These are phyloP conservation scores for Chrysopogon serrulatus DNA, from an alignment of 176 grass and related monocot species.

Conservation along the genomic window DNA sequence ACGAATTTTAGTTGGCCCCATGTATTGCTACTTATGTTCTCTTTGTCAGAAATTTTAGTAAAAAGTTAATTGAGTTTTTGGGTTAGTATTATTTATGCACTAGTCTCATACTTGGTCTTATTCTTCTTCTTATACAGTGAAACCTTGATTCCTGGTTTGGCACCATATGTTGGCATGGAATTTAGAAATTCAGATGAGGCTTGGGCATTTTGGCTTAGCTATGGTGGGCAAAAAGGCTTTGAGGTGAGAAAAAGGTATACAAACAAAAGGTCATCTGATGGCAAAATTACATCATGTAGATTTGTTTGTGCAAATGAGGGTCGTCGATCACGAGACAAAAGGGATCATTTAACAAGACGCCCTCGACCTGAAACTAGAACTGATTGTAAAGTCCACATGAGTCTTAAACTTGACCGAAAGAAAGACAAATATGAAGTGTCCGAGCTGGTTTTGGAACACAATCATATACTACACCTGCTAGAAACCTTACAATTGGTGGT, in stretches of 20 bases:
- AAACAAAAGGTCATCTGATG: neutral
- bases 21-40: neutral
- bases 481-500: neutral
- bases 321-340: neutral
- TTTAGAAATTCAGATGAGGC: conserved; percentile 15
- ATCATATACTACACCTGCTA: neutral
- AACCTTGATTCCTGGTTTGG: neutral
- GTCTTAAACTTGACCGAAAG: neutral
- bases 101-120: neutral
- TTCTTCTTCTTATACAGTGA: neutral
- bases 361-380: neutral
- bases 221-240: neutral
- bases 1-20: neutral
- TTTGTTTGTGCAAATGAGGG: conserved; percentile 3
- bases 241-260: conserved; percentile 2
- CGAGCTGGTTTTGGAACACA: neutral
- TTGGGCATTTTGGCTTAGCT: conserved; percentile 3
- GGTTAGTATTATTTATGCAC: neutral
- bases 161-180: conserved; percentile 6
- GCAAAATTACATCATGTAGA: neutral
- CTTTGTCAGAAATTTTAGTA: neutral
- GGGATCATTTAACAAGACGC: neutral
- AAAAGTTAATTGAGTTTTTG: neutral
- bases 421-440: neutral
- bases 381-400: neutral